Conservation (phyloP, 2,329 filamentous ascomycete genomes). For the Colletotrichum chrysophilum region DNA sequence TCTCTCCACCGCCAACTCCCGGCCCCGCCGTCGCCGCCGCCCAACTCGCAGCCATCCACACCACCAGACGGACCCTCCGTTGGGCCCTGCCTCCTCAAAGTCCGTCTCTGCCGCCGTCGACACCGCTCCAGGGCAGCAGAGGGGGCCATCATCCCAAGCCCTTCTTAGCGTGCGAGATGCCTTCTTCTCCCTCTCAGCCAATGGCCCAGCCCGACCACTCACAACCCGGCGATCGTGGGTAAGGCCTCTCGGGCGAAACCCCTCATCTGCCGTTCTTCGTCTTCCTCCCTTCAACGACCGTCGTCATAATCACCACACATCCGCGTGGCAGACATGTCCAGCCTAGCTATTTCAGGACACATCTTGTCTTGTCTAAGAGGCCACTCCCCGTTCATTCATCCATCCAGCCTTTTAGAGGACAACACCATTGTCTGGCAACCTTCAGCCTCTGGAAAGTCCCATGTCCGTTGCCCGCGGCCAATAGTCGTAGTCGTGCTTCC, state of each 20-base stretch:
- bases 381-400: neutral
- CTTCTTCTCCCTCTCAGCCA: neutral
- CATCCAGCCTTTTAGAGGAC: neutral
- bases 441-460: neutral
- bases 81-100: neutral
- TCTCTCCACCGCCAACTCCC: neutral
- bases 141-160: neutral
- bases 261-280: neutral
- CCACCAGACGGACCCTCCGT: neutral
- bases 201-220: neutral
- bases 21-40: neutral
- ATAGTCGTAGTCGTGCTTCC: neutral
- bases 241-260: slow-evolving; percentile 19
- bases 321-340: neutral
- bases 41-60: neutral
- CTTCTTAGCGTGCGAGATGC: neutral
- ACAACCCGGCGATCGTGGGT: slow-evolving; percentile 14
- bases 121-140: neutral
- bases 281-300: neutral
- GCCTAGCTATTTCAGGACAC: neutral
- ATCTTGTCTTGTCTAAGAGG: neutral
- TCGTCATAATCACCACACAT: neutral
- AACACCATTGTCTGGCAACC: neutral
- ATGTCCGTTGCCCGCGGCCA: neutral
- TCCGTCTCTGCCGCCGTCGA: neutral